Conservation (phyloP, 495 filamentous ascomycete genomes). For the Physcia stellaris region DNA sequence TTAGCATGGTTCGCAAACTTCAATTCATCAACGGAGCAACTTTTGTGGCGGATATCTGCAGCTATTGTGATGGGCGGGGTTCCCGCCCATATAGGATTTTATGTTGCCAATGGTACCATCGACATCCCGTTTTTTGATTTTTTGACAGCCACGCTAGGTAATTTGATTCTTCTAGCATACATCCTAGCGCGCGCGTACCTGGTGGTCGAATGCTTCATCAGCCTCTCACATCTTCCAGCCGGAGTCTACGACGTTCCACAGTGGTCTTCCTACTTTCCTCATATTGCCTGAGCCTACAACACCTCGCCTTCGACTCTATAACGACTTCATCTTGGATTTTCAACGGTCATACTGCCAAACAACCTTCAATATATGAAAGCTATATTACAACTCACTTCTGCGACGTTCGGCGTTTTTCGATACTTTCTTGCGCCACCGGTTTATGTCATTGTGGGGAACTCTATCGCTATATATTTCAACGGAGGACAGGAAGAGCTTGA, state of each 20-base stretch:
- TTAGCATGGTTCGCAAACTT: conserved; percentile 21
- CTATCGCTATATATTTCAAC: no score
- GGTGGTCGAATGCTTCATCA: conserved; percentile 10
- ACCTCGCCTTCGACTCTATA: no score
- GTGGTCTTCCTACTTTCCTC: conserved; percentile 9
- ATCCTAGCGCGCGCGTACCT: conserved; percentile 6
- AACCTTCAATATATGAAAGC: no score
- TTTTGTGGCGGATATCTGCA: conserved; percentile 19
- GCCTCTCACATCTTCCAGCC: conserved; percentile 5
- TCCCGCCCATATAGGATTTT: neutral
- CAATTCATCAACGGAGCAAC: conserved; percentile 12
- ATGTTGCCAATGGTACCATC: neutral
- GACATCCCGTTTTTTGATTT: neutral
- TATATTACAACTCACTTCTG: no score
- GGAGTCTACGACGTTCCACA: conserved; percentile 4
- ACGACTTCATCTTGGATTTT: no score
- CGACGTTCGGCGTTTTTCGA: no score
- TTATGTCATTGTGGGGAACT: no score
- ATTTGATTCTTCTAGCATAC: neutral
- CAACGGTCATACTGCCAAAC: no score
- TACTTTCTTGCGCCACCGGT: no score
- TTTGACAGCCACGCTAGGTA: neutral
- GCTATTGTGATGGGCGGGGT: conserved; percentile 7
- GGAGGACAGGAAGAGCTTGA: no score
- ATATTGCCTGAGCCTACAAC: no score